These are phyloP conservation scores for Dothideomycetidae sp. DNA, from an alignment of 2,329 filamentous ascomycete species.

Conservation along the genomic window DNA sequence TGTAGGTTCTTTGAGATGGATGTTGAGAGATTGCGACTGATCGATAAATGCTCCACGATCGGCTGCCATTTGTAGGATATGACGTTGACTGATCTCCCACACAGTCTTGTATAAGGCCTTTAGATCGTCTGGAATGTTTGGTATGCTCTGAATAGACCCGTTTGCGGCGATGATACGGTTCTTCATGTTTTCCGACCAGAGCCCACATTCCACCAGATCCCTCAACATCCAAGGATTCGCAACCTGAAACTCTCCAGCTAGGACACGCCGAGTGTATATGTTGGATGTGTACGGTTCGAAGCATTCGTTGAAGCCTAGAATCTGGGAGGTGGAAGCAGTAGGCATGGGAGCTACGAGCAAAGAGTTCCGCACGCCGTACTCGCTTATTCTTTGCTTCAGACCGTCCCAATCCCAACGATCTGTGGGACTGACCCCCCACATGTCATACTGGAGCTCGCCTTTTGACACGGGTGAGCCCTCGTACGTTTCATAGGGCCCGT, in stretches of 20 bases:
- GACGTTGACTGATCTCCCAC: constrained; percentile 96
- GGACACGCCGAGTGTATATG: constrained; percentile 96
- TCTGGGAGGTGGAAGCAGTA: constrained; percentile 92
- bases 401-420: constrained; percentile 93
- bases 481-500: constrained; percentile 80
- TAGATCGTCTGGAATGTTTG: constrained; percentile 89
- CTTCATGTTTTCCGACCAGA: constrained; percentile 99
- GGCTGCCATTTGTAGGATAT: constrained; percentile 92
- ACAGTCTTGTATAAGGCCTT: constrained; percentile 99
- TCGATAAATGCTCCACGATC: constrained; percentile 98
- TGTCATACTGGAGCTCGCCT: constrained; percentile 93
- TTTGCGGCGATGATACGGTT: constrained; percentile 98
- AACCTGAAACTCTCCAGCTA: constrained; percentile 97
- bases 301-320: constrained; percentile 97
- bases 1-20: constrained; percentile 96
- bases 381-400: constrained; percentile 79
- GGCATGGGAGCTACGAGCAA: constrained; percentile 94
- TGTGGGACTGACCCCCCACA: constrained; percentile 90
- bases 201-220: constrained; percentile 91
- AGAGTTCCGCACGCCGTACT: constrained; percentile 90
- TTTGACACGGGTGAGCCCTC: constrained; percentile 87
- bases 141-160: constrained; percentile 90
- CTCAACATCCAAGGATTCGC: constrained; percentile 98
- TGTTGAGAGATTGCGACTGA: constrained; percentile 97
- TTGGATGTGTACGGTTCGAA: constrained; percentile 99